These are phyloP conservation scores for Thelephora terrestris DNA, from an alignment of 1,284 basidiomycete species.

Conservation along the genomic window DNA sequence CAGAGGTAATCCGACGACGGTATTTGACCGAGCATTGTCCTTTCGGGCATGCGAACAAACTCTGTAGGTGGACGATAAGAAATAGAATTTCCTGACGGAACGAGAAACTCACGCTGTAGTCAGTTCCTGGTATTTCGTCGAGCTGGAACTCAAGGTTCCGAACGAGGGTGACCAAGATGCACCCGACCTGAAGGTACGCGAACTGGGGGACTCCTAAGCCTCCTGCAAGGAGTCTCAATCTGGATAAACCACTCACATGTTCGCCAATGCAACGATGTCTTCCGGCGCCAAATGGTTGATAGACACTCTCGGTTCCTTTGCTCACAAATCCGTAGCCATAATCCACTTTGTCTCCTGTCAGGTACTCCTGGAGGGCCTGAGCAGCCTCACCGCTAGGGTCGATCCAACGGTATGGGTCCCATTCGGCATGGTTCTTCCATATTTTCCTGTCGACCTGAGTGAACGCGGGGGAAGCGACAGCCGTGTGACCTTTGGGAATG, in stretches of 20 bases:
- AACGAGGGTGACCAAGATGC: slow-evolving; percentile 73
- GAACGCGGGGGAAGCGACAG: slow-evolving; percentile 85
- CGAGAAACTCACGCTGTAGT: slow-evolving; percentile 69
- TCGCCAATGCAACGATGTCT: slow-evolving; percentile 94
- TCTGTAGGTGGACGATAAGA: slow-evolving; percentile 24
- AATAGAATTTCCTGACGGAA: background rate
- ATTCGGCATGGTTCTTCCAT: slow-evolving; percentile 69
- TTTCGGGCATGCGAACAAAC: slow-evolving; percentile 65
- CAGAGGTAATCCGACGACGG: slow-evolving; percentile 22
- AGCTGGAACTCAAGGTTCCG: slow-evolving; percentile 71
- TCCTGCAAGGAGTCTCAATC: background rate
- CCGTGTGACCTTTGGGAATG: slow-evolving; percentile 86
- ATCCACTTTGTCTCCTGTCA: slow-evolving; percentile 81
- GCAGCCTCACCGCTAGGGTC: slow-evolving; percentile 71
- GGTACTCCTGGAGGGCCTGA: slow-evolving; percentile 68
- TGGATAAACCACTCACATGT: slow-evolving; percentile 40
- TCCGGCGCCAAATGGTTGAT: slow-evolving; percentile 96
- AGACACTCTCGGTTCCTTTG: slow-evolving; percentile 86
- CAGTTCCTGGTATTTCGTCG: slow-evolving; percentile 68
- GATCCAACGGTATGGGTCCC: slow-evolving; percentile 82
- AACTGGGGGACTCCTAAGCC: slow-evolving; percentile 41
- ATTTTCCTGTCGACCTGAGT: slow-evolving; percentile 81
- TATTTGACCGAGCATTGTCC: slow-evolving; percentile 36
- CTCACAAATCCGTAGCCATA: slow-evolving; percentile 92
- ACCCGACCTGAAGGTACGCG: slow-evolving; percentile 90